phyloP scores from a whole-genome alignment of 371 early-diverging fungal species.

The Mucor circinelloides region DNA sequence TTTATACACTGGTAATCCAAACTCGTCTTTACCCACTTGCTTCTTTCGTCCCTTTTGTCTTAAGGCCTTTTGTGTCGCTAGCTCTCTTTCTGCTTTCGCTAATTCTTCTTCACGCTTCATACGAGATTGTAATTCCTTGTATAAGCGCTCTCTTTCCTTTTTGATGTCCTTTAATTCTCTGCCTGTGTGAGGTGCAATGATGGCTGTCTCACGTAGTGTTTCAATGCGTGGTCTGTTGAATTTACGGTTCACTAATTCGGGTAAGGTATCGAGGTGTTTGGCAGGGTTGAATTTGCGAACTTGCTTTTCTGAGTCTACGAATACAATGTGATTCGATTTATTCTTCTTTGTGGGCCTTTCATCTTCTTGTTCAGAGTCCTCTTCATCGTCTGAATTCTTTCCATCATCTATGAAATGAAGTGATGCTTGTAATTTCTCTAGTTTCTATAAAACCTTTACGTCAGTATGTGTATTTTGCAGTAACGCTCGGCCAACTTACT shows the following conservation, averaged over 20 bases:
- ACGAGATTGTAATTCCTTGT: constrained; percentile 76
- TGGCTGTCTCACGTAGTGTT: constrained; percentile 55
- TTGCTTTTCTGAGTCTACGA: constrained; percentile 84
- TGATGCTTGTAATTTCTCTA: constrained; percentile 69
- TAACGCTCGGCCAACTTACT: constrained; percentile 30
- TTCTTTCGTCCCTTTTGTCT: constrained; percentile 79
- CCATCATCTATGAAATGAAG: constrained; percentile 67
- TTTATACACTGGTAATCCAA: constrained; percentile 87
- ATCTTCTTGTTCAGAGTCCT: constrained; percentile 46
- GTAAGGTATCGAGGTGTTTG: constrained; percentile 83
- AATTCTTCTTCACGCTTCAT: constrained; percentile 80
- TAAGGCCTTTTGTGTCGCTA: constrained; percentile 77
- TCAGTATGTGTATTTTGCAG: not conserved
- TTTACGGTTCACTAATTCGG: constrained; percentile 79
- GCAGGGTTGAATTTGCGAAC: constrained; percentile 68
- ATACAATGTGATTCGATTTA: constrained; percentile 81
- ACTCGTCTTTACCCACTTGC: constrained; percentile 82
- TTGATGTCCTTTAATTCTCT: constrained; percentile 33
- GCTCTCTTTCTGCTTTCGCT: constrained; percentile 71
- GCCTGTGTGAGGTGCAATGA: constrained; percentile 34
- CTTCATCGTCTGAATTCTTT: constrained; percentile 30
- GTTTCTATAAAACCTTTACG: constrained; percentile 49
- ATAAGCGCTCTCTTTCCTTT: constrained; percentile 53
- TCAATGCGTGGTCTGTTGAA: constrained; percentile 75
- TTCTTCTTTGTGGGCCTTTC: constrained; percentile 28